Evolutionary conservation across 306 rosid genomes (phyloP), one percentile per base, ranked within the genome.

Genomic region (Lathyrus tuberosus): DNA sequence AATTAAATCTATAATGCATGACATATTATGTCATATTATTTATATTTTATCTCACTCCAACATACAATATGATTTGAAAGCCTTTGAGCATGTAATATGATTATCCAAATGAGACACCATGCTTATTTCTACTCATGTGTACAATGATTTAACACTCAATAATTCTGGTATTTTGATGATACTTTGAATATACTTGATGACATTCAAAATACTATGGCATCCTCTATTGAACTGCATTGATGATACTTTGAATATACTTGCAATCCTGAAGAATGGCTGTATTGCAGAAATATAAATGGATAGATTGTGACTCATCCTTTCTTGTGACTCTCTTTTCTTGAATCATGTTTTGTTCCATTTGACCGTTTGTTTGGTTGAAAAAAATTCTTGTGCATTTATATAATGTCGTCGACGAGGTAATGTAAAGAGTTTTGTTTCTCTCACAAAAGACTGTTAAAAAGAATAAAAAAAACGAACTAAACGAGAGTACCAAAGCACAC

Each of bases 161-260:
- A 44, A 42, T 47, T 65, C 51, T 73, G 69, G 47, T 78, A 18
- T 74, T 67, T 22, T 74, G 76, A 42, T 73, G 28, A 62, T 90
- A 96, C 78, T 90, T 93, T 75, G 98, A 93, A 93, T 97, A 5
- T 96, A 93, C 0, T 93, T 93, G 88, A 67, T 62, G 58, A 11
- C 64, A 20, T 18, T 35, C 7, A n/a, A n/a, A 46, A 14, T 11
- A 28, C 41, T 38, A 14, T 56, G 28, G 30, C 79, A 69, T 69
- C 38, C 56, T 66, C 81, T 35, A 8, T 49, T 38, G 38, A 73
- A 77, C 63, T 60, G 75, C 80, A 61, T 79, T 17, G 75, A 64
- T 17, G 75, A 64, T 61, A 64, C 42, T 65, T 47, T 47, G 26
- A 11, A 71, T 20, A 38, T 67, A 72, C 74, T 46, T 38, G 69